A percentile compares a stretch with the other conserved stretches of the same genome.
Conservation (phyloP, 1,284 basidiomycete species). For the Anthracocystis setariae region DNA sequence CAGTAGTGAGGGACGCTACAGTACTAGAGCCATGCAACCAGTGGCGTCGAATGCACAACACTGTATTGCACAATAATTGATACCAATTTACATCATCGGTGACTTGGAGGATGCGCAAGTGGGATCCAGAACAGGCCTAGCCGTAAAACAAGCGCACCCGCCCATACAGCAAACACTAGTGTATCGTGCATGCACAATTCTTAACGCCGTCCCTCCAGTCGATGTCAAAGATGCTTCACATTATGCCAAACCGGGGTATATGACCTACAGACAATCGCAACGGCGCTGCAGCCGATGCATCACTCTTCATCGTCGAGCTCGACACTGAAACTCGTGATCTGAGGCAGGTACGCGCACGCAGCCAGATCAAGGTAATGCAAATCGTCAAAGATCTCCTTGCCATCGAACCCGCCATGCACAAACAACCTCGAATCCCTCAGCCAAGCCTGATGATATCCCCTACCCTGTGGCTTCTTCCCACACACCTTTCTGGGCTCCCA, state of each 20-base stretch:
- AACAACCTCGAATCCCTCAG: slow-evolving; percentile 85
- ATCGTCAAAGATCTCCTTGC: slow-evolving; percentile 82
- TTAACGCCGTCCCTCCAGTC: no score
- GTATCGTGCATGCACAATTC: no score
- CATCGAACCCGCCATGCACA: slow-evolving; percentile 88
- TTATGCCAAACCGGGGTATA: neutral
- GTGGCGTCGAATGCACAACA: no score
- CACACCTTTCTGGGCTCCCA: slow-evolving; percentile 75
- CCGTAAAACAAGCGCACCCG: no score
- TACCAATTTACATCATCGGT: no score
- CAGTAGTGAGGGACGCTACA: no score
- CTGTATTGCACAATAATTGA: no score
- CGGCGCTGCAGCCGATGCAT: neutral
- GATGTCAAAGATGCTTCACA: neutral
- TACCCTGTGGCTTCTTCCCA: slow-evolving; percentile 76
- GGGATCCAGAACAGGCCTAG: no score
- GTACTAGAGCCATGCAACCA: no score
- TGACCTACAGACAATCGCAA: neutral
- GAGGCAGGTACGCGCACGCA: slow-evolving; percentile 87
- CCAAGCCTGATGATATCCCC: slow-evolving; percentile 84
- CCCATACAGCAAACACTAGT: no score
- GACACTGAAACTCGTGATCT: slow-evolving; percentile 74
- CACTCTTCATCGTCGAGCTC: slow-evolving; percentile 43
- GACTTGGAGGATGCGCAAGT: no score
- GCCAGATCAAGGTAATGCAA: slow-evolving; percentile 85